These are phyloP conservation scores for Uronychia binucleata DNA, from an alignment of 73 alveolate species.

Conservation along the genomic window DNA sequence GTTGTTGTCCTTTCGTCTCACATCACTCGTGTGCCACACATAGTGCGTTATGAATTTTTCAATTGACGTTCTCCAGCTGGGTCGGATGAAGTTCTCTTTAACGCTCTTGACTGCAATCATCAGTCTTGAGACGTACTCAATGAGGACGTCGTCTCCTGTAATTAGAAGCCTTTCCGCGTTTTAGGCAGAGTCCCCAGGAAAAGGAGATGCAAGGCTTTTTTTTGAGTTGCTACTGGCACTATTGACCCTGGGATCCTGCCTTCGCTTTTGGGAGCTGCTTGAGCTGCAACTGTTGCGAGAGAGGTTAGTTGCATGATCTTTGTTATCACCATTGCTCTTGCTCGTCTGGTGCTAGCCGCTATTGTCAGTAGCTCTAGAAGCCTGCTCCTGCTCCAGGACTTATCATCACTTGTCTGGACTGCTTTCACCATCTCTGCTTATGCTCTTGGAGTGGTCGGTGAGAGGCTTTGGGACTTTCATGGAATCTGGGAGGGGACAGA, in stretches of 20 bases:
- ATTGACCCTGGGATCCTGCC: neutral
- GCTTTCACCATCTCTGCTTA: too few relatives aligned
- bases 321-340: neutral
- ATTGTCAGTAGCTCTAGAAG: too few relatives aligned
- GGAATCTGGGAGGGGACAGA: neutral
- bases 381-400: too few relatives aligned
- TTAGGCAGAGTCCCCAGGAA: neutral
- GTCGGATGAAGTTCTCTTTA: conserved; percentile 30
- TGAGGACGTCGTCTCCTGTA: conserved; percentile 62
- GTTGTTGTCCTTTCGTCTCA: conserved; percentile 28
- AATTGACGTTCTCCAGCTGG: conserved; percentile 38
- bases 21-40: conserved; percentile 67
- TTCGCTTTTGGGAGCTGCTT: neutral
- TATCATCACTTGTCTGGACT: too few relatives aligned
- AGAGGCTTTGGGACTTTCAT: neutral
- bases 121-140: conserved; percentile 51
- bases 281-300: neutral
- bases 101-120: conserved; percentile 39
- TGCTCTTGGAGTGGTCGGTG: too few relatives aligned
- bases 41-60: conserved; percentile 54
- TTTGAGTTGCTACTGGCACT: neutral
- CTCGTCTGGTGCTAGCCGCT: neutral
- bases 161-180: conserved; percentile 30
- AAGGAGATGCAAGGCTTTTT: neutral
- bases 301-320: neutral